These are phyloP conservation scores for Penicillium angulare DNA, from an alignment of 495 filamentous ascomycete genomes.

Conservation along the genomic window DNA sequence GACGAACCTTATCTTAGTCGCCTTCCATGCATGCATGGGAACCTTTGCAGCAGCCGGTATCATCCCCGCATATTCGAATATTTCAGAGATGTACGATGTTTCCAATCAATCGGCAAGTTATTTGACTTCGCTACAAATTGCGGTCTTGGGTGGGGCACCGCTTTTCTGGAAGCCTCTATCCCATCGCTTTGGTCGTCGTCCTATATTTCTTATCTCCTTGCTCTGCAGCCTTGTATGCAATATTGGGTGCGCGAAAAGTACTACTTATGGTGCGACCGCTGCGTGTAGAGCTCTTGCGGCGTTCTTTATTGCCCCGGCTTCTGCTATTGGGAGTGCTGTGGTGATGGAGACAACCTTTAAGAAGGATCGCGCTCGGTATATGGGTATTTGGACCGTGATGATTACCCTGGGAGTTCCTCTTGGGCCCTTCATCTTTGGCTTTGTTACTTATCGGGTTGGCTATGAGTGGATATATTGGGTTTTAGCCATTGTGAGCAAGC, in stretches of 20 bases:
- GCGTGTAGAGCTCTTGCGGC: conserved; percentile 48
- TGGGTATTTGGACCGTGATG: conserved; percentile 55
- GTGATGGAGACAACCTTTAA: conserved; percentile 52
- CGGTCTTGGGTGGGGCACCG: conserved; percentile 29
- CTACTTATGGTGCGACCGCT: conserved; percentile 39
- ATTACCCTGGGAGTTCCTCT: conserved; percentile 50
- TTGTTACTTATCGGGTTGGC: conserved; percentile 40
- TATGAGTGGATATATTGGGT: conserved; percentile 46
- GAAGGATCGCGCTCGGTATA: conserved; percentile 47
- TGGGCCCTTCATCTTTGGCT: conserved; percentile 49
- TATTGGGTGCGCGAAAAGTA: conserved; percentile 43
- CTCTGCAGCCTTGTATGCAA: conserved; percentile 45
- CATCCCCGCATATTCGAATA: conserved; percentile 49
- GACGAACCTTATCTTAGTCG: conserved; percentile 50
- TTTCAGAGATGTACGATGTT: conserved; percentile 41
- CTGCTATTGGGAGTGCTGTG: conserved; percentile 52
- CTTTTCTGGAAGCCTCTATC: conserved; percentile 58
- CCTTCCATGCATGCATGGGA: conserved; percentile 55
- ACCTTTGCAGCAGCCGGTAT: conserved; percentile 56
- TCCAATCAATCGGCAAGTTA: conserved; percentile 45
- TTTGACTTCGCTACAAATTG: conserved; percentile 50
- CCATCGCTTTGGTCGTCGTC: conserved; percentile 54
- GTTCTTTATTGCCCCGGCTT: conserved; percentile 53
- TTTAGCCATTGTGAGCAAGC: conserved; percentile 38
- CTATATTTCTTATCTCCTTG: conserved; percentile 49